A percentile compares a stretch with the other conserved stretches of the same genome.
These are phyloP conservation scores for Tetrahymena elliotti DNA, from an alignment of 73 alveolate genomes.

Conservation along the genomic window DNA sequence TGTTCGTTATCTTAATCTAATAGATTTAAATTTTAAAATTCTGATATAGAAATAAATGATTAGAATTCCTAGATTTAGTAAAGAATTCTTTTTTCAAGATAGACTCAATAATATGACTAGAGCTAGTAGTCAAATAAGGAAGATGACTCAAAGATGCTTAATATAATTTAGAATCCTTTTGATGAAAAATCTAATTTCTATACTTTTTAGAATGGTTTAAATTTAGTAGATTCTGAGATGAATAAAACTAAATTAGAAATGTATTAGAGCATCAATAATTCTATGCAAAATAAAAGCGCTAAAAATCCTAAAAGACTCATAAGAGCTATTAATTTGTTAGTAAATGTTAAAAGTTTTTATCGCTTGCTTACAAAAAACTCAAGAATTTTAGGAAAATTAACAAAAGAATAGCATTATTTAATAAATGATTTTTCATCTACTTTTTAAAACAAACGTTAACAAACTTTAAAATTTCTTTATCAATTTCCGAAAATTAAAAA, in stretches of 20 bases:
- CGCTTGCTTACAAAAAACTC: neutral
- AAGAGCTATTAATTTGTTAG: neutral
- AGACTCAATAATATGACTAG: neutral
- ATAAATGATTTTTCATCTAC: neutral
- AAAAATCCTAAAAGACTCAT: neutral
- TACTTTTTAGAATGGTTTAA: no score
- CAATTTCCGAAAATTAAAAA: neutral
- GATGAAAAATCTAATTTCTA: no score
- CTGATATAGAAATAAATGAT: neutral
- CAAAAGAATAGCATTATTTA: neutral
- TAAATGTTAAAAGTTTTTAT: neutral
- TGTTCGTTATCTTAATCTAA: no score
- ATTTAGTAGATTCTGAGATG: neutral
- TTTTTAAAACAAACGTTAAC: neutral
- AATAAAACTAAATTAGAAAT: neutral
- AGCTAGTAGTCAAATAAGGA: neutral
- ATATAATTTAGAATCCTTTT: neutral
- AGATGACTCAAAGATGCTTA: neutral
- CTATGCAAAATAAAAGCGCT: neutral
- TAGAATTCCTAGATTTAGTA: neutral
- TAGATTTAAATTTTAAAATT: neutral
- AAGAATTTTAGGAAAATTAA: neutral
- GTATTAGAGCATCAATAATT: neutral
- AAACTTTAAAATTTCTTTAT: neutral
- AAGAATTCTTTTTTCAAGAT: no score